Base-by-base conservation (phyloP, 129 eudicot species). In the Pseudognaphalium luteoalbum region DNA sequence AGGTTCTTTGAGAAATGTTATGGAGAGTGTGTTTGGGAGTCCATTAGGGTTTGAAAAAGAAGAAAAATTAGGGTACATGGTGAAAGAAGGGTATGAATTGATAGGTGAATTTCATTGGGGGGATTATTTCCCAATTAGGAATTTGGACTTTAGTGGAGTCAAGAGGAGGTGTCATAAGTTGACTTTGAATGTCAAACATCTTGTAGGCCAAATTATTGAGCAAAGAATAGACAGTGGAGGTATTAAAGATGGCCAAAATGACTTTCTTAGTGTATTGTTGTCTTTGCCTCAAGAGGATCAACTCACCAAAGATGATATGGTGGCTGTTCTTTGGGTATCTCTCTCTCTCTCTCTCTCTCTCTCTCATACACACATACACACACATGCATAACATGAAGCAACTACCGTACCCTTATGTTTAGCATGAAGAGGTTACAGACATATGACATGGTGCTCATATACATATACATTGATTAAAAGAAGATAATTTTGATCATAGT, bases 1-100 rank as follows among this genome's bases (percentile, higher is more conserved):
- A 69, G 89, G 87, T 42, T 87, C 97, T 61, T 75, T 92, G 81
- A 78, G 70, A 30, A 92, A 86, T 78, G 77, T 92, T 47, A 50
- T 89, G 37, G 96, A 86, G 74, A 89, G 89, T 82, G 97, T 92
- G 77, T 89, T 89, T 86, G 97, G 97, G 69, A 68, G 82, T 73
- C 57, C 86, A 61, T 81, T 87, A 66, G 89, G 90, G 73, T 57
- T 72, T 5, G 80, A 79, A 35, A 86, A 72, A 15, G 85, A 85
- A 58, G 85, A 81, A 34, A 84, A 83, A 44, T 39, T 92, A 50
- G 96, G 91, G 66, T 71, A 80, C 30, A 81, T 92, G 90, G 96
- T 92, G 19, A 87, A 88, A 70, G 96, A 89, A 87, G 96, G 96
- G 75, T 89, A 89, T 82, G 92, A 85, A 77, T 65, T 92, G 66